Base-by-base conservation (phyloP, 73 alveolate genomes). In the Symbiodinium pilosum region DNA sequence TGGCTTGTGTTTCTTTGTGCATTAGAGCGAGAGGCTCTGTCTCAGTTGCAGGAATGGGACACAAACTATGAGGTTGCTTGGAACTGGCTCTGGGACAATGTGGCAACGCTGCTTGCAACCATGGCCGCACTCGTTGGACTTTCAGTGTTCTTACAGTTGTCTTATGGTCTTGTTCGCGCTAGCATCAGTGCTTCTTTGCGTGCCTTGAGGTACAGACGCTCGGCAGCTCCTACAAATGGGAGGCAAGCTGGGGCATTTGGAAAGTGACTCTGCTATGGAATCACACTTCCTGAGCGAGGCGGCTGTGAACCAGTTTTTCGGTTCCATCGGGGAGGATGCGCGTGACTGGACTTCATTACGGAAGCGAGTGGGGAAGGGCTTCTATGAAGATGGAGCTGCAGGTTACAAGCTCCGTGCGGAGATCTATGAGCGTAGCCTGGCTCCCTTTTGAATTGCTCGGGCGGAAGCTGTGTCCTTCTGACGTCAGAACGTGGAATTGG, bases 341-440 rank as follows among this genome's bases (percentile, higher is more conserved):
- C 96, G 96, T 32, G 30, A 47, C 44, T 28, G 6, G 69, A n/a
- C 34, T 64, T 26, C 38, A 54, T 26, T 54, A n/a, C 73, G 8
- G 2, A 8, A 24, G 73, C 34, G 73, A 54, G 73, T 42, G 44
- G 30, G 36, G 9, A 11, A 42, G 34, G 32, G 32, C 28, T 56
- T 42, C 18, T 28, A 28, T 21, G 26, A 30, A 30, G 32, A 34
- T 34, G 54, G 88, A 21, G 38, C 96, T 52, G 6, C n/a, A 91
- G 96, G 96, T 83, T 91, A 91, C 96, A 28, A 91, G 77, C 96
- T 91, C n/a, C 96, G 96, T 38, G 96, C 96, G 34, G 75, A 84
- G 87, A 91, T 91, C 87, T 91, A 91, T 42, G 96, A 91, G 36
- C 69, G 96, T n/a, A 52, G 75, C 28, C 36, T 20, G 77, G 43